Base-by-base conservation (phyloP, 2,329 filamentous ascomycete species). In the Sporothrix variecibatus region DNA sequence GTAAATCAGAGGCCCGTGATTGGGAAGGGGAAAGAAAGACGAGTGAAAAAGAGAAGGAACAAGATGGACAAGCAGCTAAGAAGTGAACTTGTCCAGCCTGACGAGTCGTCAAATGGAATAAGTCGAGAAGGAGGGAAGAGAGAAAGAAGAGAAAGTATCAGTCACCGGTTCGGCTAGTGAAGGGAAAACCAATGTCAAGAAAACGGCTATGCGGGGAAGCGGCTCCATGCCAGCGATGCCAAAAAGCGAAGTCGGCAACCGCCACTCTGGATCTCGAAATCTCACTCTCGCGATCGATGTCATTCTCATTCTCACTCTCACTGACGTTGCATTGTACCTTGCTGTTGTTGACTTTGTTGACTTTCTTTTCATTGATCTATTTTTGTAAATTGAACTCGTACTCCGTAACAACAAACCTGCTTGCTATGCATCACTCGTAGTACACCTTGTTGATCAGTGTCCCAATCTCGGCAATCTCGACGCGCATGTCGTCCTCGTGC, bases 391-490 rank as follows among this genome's bases (percentile, higher is more conserved):
- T 31, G 8, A 34, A 62, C 15, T 12, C 11, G 56, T 3, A 17
- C 9, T 11, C 40, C 11, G 40, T 43, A 43, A 40, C 38, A 15
- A 12, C 6, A 15, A 9, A 12, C 53, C 56, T 17, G 15, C 28
- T 26, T 34, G 56, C 26, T 23, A 17, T 26, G 23, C n/a, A 51
- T 56, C 77, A 81, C 74, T 83, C 82, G 75, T 82, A 84, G 60
- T 80, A 78, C 28, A 84, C 80, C 73, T 78, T 78, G 76, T 84
- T 84, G 56, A 81, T 77, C 72, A 83, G 75, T 0, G 81, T 83
- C 8, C 82, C 82, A 53, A 84, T 81, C 65, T 77, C 71, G 46
- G 81, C 79, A 76, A 85, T 82, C 67, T 82, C 78, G 3, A 85
- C 81, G 46, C 80, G 77, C 69, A 84, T 82, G 70, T 77, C 77